Evolutionary conservation across 2,329 filamentous ascomycete species (phyloP).

Genomic region (Aspergillus flavus): DNA sequence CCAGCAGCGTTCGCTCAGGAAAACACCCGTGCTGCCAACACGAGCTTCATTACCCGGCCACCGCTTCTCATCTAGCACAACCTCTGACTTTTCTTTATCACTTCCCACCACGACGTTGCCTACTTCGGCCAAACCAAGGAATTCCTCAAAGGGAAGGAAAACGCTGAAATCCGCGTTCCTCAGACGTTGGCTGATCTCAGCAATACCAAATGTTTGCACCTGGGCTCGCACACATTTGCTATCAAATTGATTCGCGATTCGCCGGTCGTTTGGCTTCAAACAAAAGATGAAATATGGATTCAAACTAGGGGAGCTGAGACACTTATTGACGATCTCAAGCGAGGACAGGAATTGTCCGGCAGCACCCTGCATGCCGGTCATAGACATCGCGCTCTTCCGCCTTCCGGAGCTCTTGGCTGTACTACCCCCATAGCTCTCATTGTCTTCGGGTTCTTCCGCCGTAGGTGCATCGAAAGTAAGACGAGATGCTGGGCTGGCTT

Average conservation of each 20-base stretch:
- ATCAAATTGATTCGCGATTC: constrained; percentile 98
- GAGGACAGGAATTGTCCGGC: constrained; percentile 89
- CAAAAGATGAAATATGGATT: constrained; percentile 98
- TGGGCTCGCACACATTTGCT: constrained; percentile 97
- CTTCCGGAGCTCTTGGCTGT: constrained; percentile 29
- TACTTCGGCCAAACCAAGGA: constrained; percentile 82
- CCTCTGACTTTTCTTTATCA: constrained; percentile 87
- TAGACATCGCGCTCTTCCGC: constrained; percentile 44
- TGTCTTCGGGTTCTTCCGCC: constrained; percentile 44
- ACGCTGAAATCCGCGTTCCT: constrained; percentile 93
- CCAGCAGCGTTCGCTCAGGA: constrained; percentile 95
- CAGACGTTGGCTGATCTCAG: constrained; percentile 91
- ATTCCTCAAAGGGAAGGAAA: constrained; percentile 94
- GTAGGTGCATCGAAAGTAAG: constrained; percentile 37
- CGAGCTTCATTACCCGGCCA: constrained; percentile 93
- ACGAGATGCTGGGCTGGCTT: constrained; percentile 59
- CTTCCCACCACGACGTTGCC: constrained; percentile 87
- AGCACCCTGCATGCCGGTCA: constrained; percentile 70
- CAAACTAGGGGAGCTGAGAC: constrained; percentile 76
- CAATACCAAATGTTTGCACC: constrained; percentile 92
- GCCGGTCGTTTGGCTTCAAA: constrained; percentile 92
- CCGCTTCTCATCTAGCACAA: constrained; percentile 85
- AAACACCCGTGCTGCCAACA: constrained; percentile 89
- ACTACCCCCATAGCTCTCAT: constrained; percentile 37
- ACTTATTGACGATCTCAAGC: constrained; percentile 87